A percentile compares a stretch with the other conserved stretches of the same genome.
Conservation (phyloP, 805 yeast species). For the Clavispora carvajalis region DNA sequence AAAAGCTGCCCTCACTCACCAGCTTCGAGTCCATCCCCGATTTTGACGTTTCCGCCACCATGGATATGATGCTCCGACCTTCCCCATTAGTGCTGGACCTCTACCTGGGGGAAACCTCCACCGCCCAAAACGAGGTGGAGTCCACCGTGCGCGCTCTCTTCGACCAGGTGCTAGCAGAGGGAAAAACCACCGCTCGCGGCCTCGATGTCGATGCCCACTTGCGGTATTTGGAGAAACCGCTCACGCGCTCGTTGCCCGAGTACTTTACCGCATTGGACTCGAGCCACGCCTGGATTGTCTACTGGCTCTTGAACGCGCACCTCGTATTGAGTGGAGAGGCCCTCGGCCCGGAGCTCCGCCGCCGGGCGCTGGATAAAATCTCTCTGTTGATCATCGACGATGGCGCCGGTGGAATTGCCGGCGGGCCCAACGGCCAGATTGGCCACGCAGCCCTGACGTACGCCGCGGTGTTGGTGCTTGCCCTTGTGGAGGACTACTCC, state of each 20-base stretch:
- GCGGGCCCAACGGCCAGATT: constrained; percentile 70
- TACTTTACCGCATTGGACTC: constrained; percentile 65
- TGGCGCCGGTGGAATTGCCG: constrained; percentile 64
- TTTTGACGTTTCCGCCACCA: constrained; percentile 5
- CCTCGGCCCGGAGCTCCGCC: constrained; percentile 1
- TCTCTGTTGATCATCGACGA: constrained; percentile 21
- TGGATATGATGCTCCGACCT: constrained; percentile 8
- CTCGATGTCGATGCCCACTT: constrained; percentile 32
- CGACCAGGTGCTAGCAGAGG: constrained; percentile 14
- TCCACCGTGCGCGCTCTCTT: constrained; percentile 24
- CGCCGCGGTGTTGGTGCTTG: constrained; percentile 65
- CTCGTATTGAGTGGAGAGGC: constrained; percentile 13
- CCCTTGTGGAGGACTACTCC: constrained; percentile 40
- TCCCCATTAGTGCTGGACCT: constrained; percentile 11
- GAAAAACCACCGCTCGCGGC: not conserved
- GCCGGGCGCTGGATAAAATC: constrained; percentile 20
- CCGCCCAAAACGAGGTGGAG: constrained; percentile 32
- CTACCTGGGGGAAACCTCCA: constrained; percentile 32
- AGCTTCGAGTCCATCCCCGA: constrained; percentile 13
- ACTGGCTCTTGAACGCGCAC: constrained; percentile 66
- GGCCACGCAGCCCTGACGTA: constrained; percentile 85
- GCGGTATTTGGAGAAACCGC: constrained; percentile 36
- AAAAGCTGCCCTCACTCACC: constrained; percentile 4
- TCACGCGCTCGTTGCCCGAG: constrained; percentile 44
- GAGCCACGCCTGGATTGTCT: constrained; percentile 86